Evolutionary conservation across 805 yeast genomes (phyloP).

Genomic region (Nakazawaea pomicola): DNA sequence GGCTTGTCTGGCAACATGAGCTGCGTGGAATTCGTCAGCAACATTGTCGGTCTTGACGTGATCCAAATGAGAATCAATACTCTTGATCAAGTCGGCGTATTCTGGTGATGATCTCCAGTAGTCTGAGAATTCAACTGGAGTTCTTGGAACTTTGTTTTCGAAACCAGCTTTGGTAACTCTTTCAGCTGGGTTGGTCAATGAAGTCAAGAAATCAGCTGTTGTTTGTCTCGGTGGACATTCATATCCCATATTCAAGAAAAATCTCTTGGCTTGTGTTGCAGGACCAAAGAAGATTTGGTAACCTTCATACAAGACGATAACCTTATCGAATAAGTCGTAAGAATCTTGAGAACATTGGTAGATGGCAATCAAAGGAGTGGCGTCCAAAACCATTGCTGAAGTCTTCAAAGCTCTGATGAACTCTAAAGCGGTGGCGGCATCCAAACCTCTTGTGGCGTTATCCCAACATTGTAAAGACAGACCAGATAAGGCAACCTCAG

Average conservation of each 20-base stretch:
- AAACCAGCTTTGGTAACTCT: slow-evolving; percentile 38
- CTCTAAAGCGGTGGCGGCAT: slow-evolving; percentile 65
- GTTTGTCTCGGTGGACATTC: slow-evolving; percentile 43
- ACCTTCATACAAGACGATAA: slow-evolving; percentile 36
- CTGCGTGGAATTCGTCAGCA: slow-evolving; percentile 18
- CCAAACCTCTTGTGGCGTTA: slow-evolving; percentile 69
- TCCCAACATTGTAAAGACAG: slow-evolving; percentile 57
- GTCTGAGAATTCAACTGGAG: slow-evolving; percentile 47
- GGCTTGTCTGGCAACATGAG: slow-evolving; percentile 36
- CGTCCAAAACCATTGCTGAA: slow-evolving; percentile 43
- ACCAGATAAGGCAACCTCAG: slow-evolving; percentile 45
- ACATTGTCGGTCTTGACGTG: slow-evolving; percentile 16
- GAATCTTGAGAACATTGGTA: slow-evolving; percentile 41
- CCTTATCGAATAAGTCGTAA: slow-evolving; percentile 39
- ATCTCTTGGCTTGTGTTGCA: slow-evolving; percentile 31
- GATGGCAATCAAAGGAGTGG: slow-evolving; percentile 49
- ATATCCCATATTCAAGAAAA: slow-evolving; percentile 39
- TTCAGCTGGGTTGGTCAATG: slow-evolving; percentile 41
- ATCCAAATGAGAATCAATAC: slow-evolving; percentile 34
- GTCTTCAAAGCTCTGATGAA: slow-evolving; percentile 54
- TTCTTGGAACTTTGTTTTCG: slow-evolving; percentile 45
- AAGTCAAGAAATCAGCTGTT: slow-evolving; percentile 40
- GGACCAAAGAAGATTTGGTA: slow-evolving; percentile 37
- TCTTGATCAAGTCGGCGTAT: slow-evolving; percentile 31
- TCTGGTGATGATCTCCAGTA: slow-evolving; percentile 45